Conservation (phyloP, 2,329 filamentous ascomycete genomes). For the Hymenoscyphus linearis region DNA sequence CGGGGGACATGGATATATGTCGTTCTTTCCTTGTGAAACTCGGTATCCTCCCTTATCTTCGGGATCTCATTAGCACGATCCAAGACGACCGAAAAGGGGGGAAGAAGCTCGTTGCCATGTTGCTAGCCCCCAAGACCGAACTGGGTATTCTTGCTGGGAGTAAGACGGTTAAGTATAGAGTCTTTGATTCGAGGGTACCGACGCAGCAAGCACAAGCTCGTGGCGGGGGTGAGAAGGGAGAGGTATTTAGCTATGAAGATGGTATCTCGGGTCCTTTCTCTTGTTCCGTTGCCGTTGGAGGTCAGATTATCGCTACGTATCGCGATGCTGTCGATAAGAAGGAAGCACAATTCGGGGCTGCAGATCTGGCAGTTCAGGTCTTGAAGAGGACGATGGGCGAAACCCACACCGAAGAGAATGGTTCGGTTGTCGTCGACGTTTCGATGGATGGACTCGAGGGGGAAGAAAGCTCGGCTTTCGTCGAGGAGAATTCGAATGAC, state of each 20-base stretch:
- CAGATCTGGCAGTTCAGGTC: not conserved
- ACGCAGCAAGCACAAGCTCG: too few relatives aligned
- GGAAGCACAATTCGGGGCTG: not conserved
- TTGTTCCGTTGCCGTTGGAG: not conserved
- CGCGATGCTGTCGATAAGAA: not conserved
- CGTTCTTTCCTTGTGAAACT: conserved; percentile 53
- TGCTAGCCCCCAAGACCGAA: not conserved
- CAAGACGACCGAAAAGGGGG: not conserved
- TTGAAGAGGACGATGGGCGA: not conserved
- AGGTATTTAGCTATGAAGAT: not conserved
- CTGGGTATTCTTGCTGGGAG: not conserved
- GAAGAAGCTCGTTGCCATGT: not conserved
- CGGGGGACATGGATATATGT: conserved; percentile 56
- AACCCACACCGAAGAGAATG: too few relatives aligned
- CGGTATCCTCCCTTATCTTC: conserved; percentile 60
- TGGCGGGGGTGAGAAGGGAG: not conserved
- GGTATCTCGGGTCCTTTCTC: not conserved
- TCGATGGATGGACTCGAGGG: too few relatives aligned
- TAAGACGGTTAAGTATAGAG: not conserved
- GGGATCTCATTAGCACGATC: conserved; percentile 47
- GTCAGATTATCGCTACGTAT: not conserved
- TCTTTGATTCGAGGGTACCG: not conserved
- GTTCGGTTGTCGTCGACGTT: too few relatives aligned
- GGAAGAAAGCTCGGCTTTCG: too few relatives aligned
- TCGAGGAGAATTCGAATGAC: too few relatives aligned